These are phyloP conservation scores for Botryotinia convoluta DNA, from an alignment of 2,329 filamentous ascomycete genomes.

Conservation along the genomic window DNA sequence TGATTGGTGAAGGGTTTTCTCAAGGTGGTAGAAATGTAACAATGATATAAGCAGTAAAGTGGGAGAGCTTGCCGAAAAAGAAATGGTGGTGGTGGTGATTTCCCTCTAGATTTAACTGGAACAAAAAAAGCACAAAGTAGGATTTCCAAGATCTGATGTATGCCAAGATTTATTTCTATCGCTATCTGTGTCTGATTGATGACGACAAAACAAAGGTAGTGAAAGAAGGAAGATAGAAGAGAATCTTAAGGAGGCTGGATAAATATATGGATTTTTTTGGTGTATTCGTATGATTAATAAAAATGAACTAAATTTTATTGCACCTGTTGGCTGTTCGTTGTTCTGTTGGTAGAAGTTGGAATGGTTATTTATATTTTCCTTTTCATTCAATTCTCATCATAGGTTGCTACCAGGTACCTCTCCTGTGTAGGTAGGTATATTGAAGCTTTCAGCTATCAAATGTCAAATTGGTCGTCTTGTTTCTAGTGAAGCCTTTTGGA, in stretches of 20 bases:
- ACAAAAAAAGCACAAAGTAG: not conserved
- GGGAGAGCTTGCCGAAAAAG: slow-evolving; percentile 9
- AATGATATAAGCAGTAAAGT: slow-evolving; percentile 7
- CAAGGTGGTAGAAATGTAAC: slow-evolving; percentile 1
- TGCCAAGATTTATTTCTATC: not conserved
- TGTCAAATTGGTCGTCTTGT: not conserved
- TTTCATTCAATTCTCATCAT: not conserved
- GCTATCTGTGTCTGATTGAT: not conserved
- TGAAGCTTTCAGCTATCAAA: not conserved
- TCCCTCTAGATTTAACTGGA: not conserved
- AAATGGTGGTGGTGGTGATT: not conserved
- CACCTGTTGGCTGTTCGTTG: not conserved
- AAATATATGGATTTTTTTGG: not conserved
- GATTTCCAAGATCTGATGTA: slow-evolving; percentile 13
- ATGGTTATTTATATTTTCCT: not conserved
- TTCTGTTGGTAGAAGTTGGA: not conserved
- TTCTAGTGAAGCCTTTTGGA: not conserved
- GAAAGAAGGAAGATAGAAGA: not conserved
- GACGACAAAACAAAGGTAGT: not conserved
- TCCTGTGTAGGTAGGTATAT: not conserved
- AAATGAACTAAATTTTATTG: not conserved
- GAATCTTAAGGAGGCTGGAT: not conserved
- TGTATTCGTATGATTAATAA: not conserved
- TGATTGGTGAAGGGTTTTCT: slow-evolving; percentile 13
- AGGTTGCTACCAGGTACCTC: not conserved